phyloP scores from a whole-genome alignment of 129 eudicot genomes.

The Artemisia tridentata region DNA sequence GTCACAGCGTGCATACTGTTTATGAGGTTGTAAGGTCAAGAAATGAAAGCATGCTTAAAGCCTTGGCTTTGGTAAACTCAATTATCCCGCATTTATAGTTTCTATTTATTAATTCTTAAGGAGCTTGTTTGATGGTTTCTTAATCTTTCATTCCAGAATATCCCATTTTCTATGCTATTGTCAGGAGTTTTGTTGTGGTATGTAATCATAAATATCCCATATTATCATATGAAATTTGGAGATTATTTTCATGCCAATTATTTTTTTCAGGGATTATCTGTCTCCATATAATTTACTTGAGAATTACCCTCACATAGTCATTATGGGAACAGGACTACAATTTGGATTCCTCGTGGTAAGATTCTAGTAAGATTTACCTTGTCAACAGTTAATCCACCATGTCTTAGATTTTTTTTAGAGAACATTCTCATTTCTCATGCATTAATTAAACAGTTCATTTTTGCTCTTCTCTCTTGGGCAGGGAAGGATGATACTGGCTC shows the following conservation, averaged over 20 bases:
- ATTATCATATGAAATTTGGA: neutral
- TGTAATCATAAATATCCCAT: neutral
- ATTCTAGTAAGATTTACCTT: neutral
- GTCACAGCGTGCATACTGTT: neutral
- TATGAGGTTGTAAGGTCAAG: slow-evolving; percentile 7
- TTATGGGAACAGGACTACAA: slow-evolving; percentile 70
- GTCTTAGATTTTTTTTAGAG: neutral
- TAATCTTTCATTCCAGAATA: neutral
- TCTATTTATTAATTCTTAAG: slow-evolving; percentile 1
- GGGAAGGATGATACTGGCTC: slow-evolving; percentile 95
- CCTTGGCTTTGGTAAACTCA: slow-evolving; percentile 5
- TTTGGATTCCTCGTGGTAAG: slow-evolving; percentile 69
- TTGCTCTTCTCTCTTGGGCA: slow-evolving; percentile 26
- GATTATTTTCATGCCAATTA: neutral
- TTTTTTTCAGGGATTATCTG: slow-evolving; percentile 8
- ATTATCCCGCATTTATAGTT: neutral
- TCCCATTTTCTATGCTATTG: neutral
- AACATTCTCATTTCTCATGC: neutral
- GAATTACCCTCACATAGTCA: slow-evolving; percentile 11
- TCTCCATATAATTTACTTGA: slow-evolving; percentile 4
- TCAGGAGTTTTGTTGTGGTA: slow-evolving; percentile 7
- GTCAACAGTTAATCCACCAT: too few species aligned
- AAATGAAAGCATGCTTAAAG: slow-evolving; percentile 19
- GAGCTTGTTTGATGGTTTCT: neutral
- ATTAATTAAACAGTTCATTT: slow-evolving; percentile 33